These are phyloP conservation scores for Diaporthe citriasiana DNA, from an alignment of 2,329 filamentous ascomycete genomes.

Conservation along the genomic window DNA sequence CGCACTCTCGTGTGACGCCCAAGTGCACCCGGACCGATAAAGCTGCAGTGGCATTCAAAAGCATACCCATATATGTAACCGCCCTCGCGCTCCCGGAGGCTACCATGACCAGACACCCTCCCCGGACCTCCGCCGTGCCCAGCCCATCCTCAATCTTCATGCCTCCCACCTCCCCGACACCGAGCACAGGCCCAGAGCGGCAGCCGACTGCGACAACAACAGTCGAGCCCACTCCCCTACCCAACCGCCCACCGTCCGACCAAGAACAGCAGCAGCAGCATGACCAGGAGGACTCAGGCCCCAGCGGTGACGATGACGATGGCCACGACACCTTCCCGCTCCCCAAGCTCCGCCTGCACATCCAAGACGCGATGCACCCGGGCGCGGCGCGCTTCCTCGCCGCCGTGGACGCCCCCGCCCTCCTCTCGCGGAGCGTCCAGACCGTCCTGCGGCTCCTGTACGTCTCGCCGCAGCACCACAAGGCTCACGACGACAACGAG, in stretches of 20 bases:
- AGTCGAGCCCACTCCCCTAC: conserved; percentile 42
- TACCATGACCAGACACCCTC: conserved; percentile 31
- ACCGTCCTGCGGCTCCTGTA: conserved; percentile 84
- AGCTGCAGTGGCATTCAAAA: background rate
- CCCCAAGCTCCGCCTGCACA: conserved; percentile 71
- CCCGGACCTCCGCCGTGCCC: conserved; percentile 52
- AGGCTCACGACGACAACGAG: conserved; percentile 53
- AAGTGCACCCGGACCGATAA: background rate
- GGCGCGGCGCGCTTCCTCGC: conserved; percentile 78
- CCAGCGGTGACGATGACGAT: conserved; percentile 31
- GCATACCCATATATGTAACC: background rate
- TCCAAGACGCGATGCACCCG: conserved; percentile 70
- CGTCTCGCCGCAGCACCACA: conserved; percentile 52
- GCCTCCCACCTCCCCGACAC: conserved; percentile 49
- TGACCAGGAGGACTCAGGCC: background rate
- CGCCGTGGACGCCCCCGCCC: conserved; percentile 72
- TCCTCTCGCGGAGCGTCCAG: conserved; percentile 73
- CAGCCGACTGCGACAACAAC: conserved; percentile 39
- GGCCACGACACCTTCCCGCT: conserved; percentile 54
- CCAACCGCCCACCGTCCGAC: conserved; percentile 27
- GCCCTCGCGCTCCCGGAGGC: background rate
- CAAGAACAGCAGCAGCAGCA: background rate
- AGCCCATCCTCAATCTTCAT: conserved; percentile 50
- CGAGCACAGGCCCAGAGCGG: conserved; percentile 41
- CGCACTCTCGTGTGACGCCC: background rate